These are phyloP conservation scores for Juglanconis sp. DNA, from an alignment of 2,329 filamentous ascomycete species.

Conservation along the genomic window DNA sequence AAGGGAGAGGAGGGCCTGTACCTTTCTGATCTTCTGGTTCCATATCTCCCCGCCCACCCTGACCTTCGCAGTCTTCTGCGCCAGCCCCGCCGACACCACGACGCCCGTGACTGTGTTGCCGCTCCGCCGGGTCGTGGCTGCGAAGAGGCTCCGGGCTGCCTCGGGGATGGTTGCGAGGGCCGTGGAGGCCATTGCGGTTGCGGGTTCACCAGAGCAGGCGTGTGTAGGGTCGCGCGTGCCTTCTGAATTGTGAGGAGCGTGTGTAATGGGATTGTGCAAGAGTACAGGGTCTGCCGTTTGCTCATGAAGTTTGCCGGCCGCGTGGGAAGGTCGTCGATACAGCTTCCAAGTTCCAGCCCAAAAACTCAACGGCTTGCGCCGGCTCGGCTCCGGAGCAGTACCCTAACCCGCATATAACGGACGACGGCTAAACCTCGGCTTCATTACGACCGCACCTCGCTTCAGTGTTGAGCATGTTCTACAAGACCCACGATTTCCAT, in stretches of 20 bases:
- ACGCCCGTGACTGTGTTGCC: conserved; percentile 46
- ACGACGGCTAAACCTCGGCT: too few relatives aligned
- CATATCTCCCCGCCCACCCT: conserved; percentile 68
- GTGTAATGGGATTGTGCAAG: too few relatives aligned
- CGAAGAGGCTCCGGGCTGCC: not conserved
- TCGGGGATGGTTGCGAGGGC: conserved; percentile 2
- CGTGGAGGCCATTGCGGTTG: not conserved
- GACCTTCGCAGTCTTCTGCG: conserved; percentile 78
- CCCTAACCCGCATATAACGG: too few relatives aligned
- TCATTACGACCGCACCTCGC: too few relatives aligned
- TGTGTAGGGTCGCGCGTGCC: not conserved
- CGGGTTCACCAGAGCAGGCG: not conserved
- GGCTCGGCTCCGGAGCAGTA: too few relatives aligned
- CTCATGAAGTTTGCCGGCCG: too few relatives aligned
- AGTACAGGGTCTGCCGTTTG: too few relatives aligned
- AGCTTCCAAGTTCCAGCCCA: too few relatives aligned
- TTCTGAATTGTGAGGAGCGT: not conserved
- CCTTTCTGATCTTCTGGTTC: conserved; percentile 72
- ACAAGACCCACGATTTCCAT: too few relatives aligned
- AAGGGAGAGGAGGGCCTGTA: conserved; percentile 31
- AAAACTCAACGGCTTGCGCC: too few relatives aligned
- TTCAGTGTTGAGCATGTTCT: too few relatives aligned
- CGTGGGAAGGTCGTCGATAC: too few relatives aligned
- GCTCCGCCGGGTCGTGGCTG: not conserved
- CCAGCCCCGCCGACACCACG: conserved; percentile 73